A percentile compares a stretch with the other conserved stretches of the same genome.
Evolutionary conservation across 1,284 basidiomycete species (phyloP).

Genomic region (Cerrena zonata): DNA sequence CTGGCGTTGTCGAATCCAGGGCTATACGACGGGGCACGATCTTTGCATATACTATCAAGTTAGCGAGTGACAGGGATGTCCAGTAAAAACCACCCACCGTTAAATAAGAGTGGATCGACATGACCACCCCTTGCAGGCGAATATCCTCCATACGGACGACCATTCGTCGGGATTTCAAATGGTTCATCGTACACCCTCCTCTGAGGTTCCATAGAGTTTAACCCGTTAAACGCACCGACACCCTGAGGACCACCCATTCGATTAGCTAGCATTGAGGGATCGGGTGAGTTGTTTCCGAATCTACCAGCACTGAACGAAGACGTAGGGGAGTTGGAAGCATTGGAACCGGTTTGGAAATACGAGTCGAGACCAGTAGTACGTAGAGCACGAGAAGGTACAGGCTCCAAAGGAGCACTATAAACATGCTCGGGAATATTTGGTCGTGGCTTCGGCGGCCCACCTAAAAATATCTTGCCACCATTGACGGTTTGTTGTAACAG

Average conservation of each 20-base stretch:
- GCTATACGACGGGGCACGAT: background rate
- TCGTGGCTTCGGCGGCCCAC: slow-evolving; percentile 35
- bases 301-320: slow-evolving; percentile 61
- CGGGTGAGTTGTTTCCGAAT: slow-evolving; percentile 63
- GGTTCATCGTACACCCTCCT: slow-evolving; percentile 19
- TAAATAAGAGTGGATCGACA: slow-evolving; percentile 41
- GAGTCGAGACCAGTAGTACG: slow-evolving; percentile 56
- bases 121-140: slow-evolving; percentile 30
- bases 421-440: slow-evolving; percentile 30
- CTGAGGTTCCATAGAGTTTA: slow-evolving; percentile 11
- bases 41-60: background rate
- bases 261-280: slow-evolving; percentile 51
- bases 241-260: slow-evolving; percentile 36
- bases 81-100: slow-evolving; percentile 29
- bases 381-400: slow-evolving; percentile 47
- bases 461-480: slow-evolving; percentile 58
- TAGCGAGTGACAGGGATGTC: slow-evolving; percentile 8
- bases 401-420: slow-evolving; percentile 56
- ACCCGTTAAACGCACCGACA: slow-evolving; percentile 22
- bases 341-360: slow-evolving; percentile 46
- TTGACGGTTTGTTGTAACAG: slow-evolving; percentile 38
- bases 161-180: slow-evolving; percentile 13
- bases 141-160: slow-evolving; percentile 11
- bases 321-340: slow-evolving; percentile 59
- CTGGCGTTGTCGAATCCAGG: background rate